Percentiles rank a stretch among this genome's conserved stretches.
Conservation (phyloP, 805 yeast genomes). For the Maudiozyma saulgeensis region DNA sequence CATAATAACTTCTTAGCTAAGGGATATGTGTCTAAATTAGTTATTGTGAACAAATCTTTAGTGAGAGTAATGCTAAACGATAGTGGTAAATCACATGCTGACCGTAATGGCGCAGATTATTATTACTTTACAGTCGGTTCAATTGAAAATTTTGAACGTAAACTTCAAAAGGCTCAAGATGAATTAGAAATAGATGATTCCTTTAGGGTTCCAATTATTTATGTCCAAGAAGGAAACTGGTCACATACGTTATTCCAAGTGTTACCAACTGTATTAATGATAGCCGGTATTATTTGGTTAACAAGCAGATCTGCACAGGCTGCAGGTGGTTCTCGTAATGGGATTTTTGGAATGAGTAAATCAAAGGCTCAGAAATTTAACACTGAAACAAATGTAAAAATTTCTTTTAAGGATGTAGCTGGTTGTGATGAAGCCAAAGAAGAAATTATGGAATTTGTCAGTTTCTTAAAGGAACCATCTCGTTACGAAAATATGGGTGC, state of each 20-base stretch:
- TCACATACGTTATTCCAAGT: conserved; percentile 58
- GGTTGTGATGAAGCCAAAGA: conserved; percentile 96
- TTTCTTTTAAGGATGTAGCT: conserved; percentile 89
- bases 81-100: conserved; percentile 43
- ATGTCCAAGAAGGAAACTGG: conserved; percentile 61
- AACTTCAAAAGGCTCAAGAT: conserved; percentile 65
- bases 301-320: conserved; percentile 49
- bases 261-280: conserved; percentile 78
- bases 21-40: conserved; percentile 62
- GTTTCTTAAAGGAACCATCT: conserved; percentile 79
- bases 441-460: conserved; percentile 96
- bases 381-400: conserved; percentile 82
- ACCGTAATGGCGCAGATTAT: conserved; percentile 26
- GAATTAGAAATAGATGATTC: conserved; percentile 50
- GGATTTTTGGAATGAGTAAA: conserved; percentile 84
- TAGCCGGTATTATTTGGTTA: conserved; percentile 82
- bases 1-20: conserved; percentile 62
- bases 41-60: conserved; percentile 65
- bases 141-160: conserved; percentile 76
- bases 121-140: conserved; percentile 77
- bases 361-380: conserved; percentile 87
- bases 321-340: conserved; percentile 50
- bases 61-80: conserved; percentile 66
- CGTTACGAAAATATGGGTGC: conserved; percentile 93
- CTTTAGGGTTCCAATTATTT: conserved; percentile 73